Percentiles rank a stretch among this genome's conserved stretches.
These are phyloP conservation scores for Peniophora sp. DNA, from an alignment of 1,284 basidiomycete species.

Conservation along the genomic window DNA sequence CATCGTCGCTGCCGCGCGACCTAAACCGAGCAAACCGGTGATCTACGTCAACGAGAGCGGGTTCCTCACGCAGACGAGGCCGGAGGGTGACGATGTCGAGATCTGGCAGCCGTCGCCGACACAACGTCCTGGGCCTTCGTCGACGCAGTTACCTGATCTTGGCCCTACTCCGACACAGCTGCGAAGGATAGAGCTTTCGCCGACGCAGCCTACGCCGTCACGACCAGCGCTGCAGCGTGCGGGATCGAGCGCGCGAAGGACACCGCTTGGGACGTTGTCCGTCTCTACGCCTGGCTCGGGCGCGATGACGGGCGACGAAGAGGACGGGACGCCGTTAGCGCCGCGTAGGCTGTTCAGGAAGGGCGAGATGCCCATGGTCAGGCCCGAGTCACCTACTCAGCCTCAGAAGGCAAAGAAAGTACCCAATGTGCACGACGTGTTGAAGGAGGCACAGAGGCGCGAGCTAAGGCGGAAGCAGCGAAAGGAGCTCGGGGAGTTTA, in stretches of 20 bases:
- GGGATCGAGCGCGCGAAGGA: not conserved
- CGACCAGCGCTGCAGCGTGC: not conserved
- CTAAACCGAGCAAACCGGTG: not conserved
- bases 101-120: not conserved
- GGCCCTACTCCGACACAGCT: not conserved
- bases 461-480: not conserved
- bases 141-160: not conserved
- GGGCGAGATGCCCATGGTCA: not conserved
- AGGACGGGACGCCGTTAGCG: not conserved
- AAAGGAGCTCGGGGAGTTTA: not conserved
- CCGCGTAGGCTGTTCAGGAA: not conserved
- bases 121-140: not conserved
- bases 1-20: not conserved
- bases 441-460: not conserved
- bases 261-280: not conserved
- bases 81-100: not conserved
- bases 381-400: not conserved
- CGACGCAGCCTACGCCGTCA: not conserved
- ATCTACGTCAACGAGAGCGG: not conserved
- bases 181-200: not conserved
- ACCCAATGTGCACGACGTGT: not conserved
- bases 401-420: not conserved
- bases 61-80: not conserved
- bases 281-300: not conserved
- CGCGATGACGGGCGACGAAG: not conserved